Evolutionary conservation across 805 yeast genomes (phyloP).

Genomic region (Saturnispora halmiae): DNA sequence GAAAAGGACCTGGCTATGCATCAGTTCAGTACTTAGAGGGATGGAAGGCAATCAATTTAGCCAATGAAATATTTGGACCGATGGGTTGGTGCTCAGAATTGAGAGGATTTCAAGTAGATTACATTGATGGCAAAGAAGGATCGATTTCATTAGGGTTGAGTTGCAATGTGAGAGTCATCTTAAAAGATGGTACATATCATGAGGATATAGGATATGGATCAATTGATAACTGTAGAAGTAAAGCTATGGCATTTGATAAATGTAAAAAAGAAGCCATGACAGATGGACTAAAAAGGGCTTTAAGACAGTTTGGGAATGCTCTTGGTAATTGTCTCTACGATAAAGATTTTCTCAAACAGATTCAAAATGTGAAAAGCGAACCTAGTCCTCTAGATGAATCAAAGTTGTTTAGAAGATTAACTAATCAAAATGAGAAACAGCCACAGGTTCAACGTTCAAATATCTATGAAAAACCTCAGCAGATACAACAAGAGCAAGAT

Average conservation of each 20-base stretch:
- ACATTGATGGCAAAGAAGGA: constrained; percentile 54
- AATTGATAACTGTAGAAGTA: constrained; percentile 59
- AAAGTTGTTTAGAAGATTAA: constrained; percentile 22
- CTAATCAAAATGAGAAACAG: neutral
- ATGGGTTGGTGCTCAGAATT: constrained; percentile 79
- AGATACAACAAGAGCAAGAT: neutral
- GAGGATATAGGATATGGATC: constrained; percentile 73
- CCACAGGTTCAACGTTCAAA: neutral
- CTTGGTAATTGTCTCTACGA: constrained; percentile 82
- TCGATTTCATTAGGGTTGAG: constrained; percentile 58
- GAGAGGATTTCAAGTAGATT: constrained; percentile 56
- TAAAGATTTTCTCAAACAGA: constrained; percentile 48
- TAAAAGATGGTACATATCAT: constrained; percentile 74
- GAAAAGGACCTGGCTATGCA: constrained; percentile 68
- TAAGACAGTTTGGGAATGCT: constrained; percentile 72
- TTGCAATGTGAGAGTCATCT: constrained; percentile 58
- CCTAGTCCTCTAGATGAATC: constrained; percentile 26
- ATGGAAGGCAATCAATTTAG: constrained; percentile 72
- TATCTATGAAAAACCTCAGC: neutral
- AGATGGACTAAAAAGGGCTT: constrained; percentile 70
- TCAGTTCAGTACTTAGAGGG: constrained; percentile 72
- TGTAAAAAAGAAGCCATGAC: constrained; percentile 82
- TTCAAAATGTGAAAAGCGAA: constrained; percentile 34
- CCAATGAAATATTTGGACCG: constrained; percentile 75
- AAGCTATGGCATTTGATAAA: constrained; percentile 67